Evolutionary conservation across 2,329 filamentous ascomycete species (phyloP).

Genomic region (Botrytis tulipae): DNA sequence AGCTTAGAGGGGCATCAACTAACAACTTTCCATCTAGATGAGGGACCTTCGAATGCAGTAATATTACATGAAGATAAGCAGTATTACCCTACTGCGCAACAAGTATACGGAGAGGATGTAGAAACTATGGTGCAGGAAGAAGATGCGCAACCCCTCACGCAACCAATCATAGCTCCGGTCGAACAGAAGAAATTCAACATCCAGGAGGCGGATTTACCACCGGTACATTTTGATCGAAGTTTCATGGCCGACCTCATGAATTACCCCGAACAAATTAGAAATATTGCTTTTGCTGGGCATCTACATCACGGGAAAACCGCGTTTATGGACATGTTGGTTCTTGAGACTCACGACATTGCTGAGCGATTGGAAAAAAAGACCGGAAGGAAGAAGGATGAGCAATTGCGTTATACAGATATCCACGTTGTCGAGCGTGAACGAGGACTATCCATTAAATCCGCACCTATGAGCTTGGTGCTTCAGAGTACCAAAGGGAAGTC

Average conservation of each 20-base stretch:
- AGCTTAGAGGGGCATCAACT: neutral
- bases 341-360: conserved; percentile 87
- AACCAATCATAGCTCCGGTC: conserved; percentile 91
- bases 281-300: conserved; percentile 88
- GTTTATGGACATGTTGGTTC: conserved; percentile 96
- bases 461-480: conserved; percentile 90
- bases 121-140: conserved; percentile 96
- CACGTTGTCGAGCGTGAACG: conserved; percentile 86
- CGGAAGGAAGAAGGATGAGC: conserved; percentile 80
- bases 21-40: conserved; percentile 47
- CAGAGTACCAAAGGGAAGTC: conserved; percentile 90
- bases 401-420: conserved; percentile 91
- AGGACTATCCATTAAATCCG: conserved; percentile 86
- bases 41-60: conserved; percentile 93
- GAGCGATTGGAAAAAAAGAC: conserved; percentile 76
- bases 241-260: conserved; percentile 97
- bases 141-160: conserved; percentile 86
- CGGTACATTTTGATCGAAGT: conserved; percentile 80
- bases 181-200: conserved; percentile 95
- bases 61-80: conserved; percentile 98
- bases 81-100: conserved; percentile 97
- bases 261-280: conserved; percentile 90
- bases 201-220: conserved; percentile 85
- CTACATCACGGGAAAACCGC: conserved; percentile 97
- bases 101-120: conserved; percentile 91